phyloP scores from a whole-genome alignment of 1,139 yeast species.

The Zygotorulaspora mrakii region DNA sequence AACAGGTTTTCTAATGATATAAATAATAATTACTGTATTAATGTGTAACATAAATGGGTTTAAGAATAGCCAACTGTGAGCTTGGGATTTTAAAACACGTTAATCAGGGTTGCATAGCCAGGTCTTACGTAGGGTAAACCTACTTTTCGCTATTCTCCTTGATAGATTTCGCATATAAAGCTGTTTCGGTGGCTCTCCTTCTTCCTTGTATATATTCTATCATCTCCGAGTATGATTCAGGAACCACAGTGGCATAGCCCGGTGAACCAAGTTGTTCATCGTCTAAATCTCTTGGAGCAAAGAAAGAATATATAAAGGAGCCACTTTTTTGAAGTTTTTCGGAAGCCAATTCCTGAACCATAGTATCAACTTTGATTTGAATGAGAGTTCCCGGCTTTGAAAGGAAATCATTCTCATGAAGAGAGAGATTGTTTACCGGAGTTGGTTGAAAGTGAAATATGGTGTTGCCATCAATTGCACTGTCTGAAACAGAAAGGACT shows the following conservation, averaged over 20 bases:
- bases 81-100: background rate
- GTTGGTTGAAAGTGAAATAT: constrained; percentile 49
- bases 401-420: constrained; percentile 56
- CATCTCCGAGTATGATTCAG: constrained; percentile 88
- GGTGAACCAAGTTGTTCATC: constrained; percentile 40
- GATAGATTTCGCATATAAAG: constrained; percentile 48
- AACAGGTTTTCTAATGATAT: background rate
- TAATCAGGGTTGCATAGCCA: background rate
- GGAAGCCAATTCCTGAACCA: constrained; percentile 63
- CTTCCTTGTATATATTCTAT: constrained; percentile 86
- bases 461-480: constrained; percentile 25
- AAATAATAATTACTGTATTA: constrained; percentile 1
- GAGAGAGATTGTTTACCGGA: constrained; percentile 52
- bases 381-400: constrained; percentile 80
- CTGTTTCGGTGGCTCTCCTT: constrained; percentile 83
- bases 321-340: constrained; percentile 69
- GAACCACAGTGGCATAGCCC: constrained; percentile 66
- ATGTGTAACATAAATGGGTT: background rate
- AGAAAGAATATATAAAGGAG: constrained; percentile 82
- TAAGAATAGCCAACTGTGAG: background rate
- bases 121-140: constrained; percentile 3
- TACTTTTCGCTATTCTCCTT: constrained; percentile 7
- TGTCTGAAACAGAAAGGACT: constrained; percentile 26
- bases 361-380: constrained; percentile 84
- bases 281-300: constrained; percentile 59